A percentile compares a stretch with the other conserved stretches of the same genome.
Evolutionary conservation across 169 alveolate species (phyloP).

Genomic region (Nephromyces sp.): DNA sequence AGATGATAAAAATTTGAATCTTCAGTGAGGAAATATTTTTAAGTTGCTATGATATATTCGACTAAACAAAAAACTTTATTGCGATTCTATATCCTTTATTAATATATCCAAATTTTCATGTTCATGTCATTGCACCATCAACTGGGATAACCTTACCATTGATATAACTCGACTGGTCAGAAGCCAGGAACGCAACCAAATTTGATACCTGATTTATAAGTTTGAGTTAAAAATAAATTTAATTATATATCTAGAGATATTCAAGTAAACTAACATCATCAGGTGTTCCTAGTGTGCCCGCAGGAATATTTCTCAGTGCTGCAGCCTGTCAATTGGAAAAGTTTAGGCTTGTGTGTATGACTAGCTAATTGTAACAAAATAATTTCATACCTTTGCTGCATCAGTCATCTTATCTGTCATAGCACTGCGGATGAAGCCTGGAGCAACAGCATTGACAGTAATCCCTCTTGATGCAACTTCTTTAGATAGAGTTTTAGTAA

Average conservation of each 20-base stretch:
- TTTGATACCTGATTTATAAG: conserved; percentile 41
- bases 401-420: conserved; percentile 47
- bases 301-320: conserved; percentile 39
- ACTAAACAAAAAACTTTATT: no score
- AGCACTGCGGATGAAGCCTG: conserved; percentile 49
- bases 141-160: conserved; percentile 44
- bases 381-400: conserved; percentile 33
- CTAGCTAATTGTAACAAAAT: background rate
- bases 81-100: no score
- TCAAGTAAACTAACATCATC: conserved; percentile 33
- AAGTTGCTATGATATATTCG: no score
- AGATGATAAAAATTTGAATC: no score
- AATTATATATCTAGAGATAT: background rate
- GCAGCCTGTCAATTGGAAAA: conserved; percentile 26
- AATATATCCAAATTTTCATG: no score
- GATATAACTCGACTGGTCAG: conserved; percentile 46
- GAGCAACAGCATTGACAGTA: conserved; percentile 72
- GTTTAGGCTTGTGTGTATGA: background rate
- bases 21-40: no score
- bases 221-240: background rate
- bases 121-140: conserved; percentile 39
- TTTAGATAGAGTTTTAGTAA: conserved; percentile 70
- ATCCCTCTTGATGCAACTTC: conserved; percentile 74
- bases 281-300: conserved; percentile 47
- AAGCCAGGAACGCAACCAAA: conserved; percentile 44